phyloP scores from a whole-genome alignment of 768 basidiomycete species.

The Xerocomellus chrysenteron region DNA sequence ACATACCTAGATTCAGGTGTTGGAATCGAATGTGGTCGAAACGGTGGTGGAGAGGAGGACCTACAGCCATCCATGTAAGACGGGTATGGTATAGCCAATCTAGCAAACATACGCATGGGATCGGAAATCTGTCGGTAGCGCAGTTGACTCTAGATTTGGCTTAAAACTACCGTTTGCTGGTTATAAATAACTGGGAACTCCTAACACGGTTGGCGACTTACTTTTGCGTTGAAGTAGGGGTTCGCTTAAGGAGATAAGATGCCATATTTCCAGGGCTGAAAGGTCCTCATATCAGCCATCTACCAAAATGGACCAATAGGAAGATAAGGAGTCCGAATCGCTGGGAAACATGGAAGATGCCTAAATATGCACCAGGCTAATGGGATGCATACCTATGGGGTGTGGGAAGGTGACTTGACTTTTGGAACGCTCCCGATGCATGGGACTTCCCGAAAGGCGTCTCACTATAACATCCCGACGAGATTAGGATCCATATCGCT shows the following conservation, averaged over 20 bases:
- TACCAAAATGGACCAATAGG: background rate
- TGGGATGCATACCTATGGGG: constrained; percentile 28
- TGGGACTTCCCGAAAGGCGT: constrained; percentile 4
- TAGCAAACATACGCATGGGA: constrained; percentile 19
- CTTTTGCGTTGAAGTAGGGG: constrained; percentile 14
- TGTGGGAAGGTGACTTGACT: constrained; percentile 28
- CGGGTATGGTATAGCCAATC: background rate
- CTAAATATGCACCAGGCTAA: background rate
- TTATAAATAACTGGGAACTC: background rate
- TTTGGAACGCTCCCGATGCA: constrained; percentile 10
- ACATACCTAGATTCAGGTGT: constrained; percentile 35
- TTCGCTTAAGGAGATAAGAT: constrained; percentile 29
- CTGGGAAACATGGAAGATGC: background rate
- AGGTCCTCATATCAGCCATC: constrained; percentile 12
- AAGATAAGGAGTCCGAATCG: background rate
- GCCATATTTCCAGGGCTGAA: constrained; percentile 35
- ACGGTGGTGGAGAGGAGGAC: constrained; percentile 15
- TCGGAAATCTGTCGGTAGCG: constrained; percentile 26
- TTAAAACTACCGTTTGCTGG: constrained; percentile 1
- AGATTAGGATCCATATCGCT: background rate
- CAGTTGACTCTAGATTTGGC: constrained; percentile 6
- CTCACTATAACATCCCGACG: constrained; percentile 1
- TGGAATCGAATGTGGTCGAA: constrained; percentile 25
- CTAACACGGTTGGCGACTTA: constrained; percentile 11
- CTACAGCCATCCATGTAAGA: constrained; percentile 10